These are phyloP conservation scores for Penicillium egyptiacum DNA, from an alignment of 495 filamentous ascomycete genomes.

Conservation along the genomic window DNA sequence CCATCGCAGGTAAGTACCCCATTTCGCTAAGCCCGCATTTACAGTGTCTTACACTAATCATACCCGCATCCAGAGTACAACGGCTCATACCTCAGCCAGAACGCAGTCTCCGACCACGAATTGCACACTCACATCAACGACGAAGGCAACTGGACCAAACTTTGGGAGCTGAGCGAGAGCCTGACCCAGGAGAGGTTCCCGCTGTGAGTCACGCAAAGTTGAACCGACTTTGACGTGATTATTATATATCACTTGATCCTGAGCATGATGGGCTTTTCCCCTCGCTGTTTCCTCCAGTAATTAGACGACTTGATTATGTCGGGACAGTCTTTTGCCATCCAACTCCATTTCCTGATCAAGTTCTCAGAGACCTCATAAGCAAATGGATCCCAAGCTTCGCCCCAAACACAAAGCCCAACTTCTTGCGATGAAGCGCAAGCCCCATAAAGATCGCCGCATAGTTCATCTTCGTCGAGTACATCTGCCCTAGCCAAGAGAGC, in stretches of 20 bases:
- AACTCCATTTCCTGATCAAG: constrained; percentile 20
- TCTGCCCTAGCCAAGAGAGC: constrained; percentile 7
- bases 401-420: constrained; percentile 25
- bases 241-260: constrained; percentile 4
- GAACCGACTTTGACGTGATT: background rate
- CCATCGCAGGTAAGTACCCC: constrained; percentile 16
- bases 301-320: constrained; percentile 26
- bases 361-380: constrained; percentile 26
- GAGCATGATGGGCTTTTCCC: constrained; percentile 18
- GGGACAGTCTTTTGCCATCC: constrained; percentile 20
- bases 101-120: constrained; percentile 20
- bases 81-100: constrained; percentile 21
- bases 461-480: constrained; percentile 22
- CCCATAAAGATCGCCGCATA: constrained; percentile 25
- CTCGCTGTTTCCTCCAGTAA: constrained; percentile 25
- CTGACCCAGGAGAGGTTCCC: constrained; percentile 17
- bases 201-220: background rate
- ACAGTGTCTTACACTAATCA: background rate
- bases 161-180: constrained; percentile 22
- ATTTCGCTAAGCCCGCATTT: background rate
- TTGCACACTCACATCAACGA: constrained; percentile 21
- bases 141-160: constrained; percentile 16
- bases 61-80: background rate
- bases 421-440: background rate
- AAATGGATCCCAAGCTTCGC: constrained; percentile 26